Evolutionary conservation across 2,329 filamentous ascomycete species (phyloP).

Genomic region (Aspergillus sp.): DNA sequence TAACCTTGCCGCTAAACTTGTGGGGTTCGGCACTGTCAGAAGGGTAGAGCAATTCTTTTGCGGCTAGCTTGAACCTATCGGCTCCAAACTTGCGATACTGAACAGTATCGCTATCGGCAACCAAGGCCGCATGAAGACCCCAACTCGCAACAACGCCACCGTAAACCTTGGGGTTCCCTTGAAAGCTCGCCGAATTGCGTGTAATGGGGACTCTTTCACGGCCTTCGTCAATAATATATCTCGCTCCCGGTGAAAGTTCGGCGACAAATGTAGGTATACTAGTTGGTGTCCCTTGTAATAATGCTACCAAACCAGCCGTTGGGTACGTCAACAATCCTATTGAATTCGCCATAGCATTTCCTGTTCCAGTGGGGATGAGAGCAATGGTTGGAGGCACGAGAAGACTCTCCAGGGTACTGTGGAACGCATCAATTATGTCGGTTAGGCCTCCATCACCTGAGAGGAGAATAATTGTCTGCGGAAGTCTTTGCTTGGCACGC

Average conservation of each 20-base stretch:
- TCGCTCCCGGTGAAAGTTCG: constrained; percentile 61
- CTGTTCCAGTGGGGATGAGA: constrained; percentile 56
- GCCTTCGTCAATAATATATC: constrained; percentile 46
- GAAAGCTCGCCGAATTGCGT: constrained; percentile 19
- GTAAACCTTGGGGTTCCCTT: constrained; percentile 49
- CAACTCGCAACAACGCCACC: constrained; percentile 87
- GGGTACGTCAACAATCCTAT: constrained; percentile 32
- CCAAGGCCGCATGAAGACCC: constrained; percentile 83
- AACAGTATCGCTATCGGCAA: constrained; percentile 85
- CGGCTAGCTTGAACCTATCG: constrained; percentile 82
- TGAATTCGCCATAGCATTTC: constrained; percentile 50
- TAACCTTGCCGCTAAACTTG: constrained; percentile 58
- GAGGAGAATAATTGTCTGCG: constrained; percentile 71
- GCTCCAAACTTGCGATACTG: constrained; percentile 76
- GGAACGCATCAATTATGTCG: constrained; percentile 74
- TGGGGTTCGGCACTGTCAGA: constrained; percentile 56
- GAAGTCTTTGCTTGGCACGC: constrained; percentile 49
- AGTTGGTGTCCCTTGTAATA: constrained; percentile 59
- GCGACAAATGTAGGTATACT: constrained; percentile 65
- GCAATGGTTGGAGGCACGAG: constrained; percentile 58
- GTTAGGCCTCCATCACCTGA: constrained; percentile 86
- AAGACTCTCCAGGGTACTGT: constrained; percentile 21
- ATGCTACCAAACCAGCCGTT: constrained; percentile 54
- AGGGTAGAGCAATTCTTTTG: constrained; percentile 69
- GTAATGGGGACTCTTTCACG: constrained; percentile 41